Percentiles rank a stretch among this genome's conserved stretches.
Evolutionary conservation across 2,329 filamentous ascomycete species (phyloP).

Genomic region (Sarocladiaceae sp.): DNA sequence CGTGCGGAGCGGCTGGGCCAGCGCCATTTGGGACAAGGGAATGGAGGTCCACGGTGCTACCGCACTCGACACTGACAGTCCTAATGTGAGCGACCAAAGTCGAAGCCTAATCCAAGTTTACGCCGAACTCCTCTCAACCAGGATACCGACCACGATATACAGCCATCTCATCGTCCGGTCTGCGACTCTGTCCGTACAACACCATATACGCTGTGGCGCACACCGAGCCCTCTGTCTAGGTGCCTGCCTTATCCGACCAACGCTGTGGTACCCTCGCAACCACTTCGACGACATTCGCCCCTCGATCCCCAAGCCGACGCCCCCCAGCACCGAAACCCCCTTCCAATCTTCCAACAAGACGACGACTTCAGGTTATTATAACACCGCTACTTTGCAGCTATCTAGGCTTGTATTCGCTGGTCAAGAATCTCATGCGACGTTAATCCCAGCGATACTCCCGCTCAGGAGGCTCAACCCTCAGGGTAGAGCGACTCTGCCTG

Average conservation of each 20-base stretch:
- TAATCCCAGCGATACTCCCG: neutral
- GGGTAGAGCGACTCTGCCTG: neutral
- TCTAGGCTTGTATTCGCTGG: neutral
- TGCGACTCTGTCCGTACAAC: neutral
- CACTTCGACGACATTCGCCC: constrained; percentile 3
- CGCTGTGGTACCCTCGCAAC: constrained; percentile 1
- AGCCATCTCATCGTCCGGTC: no score
- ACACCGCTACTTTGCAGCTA: neutral
- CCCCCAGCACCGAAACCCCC: neutral
- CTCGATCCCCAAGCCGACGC: constrained; percentile 4
- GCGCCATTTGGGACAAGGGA: constrained; percentile 7
- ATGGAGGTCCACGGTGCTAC: no score
- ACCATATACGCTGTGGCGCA: no score
- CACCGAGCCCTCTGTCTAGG: no score
- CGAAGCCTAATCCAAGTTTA: no score
- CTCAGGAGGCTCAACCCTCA: neutral
- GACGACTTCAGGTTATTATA: neutral
- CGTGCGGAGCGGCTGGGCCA: constrained; percentile 6
- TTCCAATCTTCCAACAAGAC: neutral
- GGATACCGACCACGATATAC: no score
- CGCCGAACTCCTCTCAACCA: no score
- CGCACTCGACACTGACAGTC: no score
- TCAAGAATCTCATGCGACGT: neutral
- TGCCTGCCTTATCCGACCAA: no score
- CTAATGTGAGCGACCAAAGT: no score